Evolutionary conservation across 2,329 filamentous ascomycete species (phyloP), one percentile per base, ranked within the genome.

Genomic region (Alternaria brassicae): DNA sequence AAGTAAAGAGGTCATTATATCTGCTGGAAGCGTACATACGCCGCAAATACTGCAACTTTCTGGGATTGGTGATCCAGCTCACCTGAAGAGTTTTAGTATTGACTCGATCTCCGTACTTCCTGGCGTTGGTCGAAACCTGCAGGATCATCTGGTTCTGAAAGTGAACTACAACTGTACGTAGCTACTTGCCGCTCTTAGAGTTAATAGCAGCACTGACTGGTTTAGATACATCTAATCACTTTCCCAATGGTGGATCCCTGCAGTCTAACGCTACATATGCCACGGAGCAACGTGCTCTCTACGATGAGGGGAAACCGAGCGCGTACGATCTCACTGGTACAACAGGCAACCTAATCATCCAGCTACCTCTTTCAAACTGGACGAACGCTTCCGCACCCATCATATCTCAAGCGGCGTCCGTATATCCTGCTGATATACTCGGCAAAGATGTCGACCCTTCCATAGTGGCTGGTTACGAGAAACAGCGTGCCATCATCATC

Each of bases 21-120:
- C 83, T 4, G 85, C 85, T 1, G 88, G 88, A 2, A 82, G 79
- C 27, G 77, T 89, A 17, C 81, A 86, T 59, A 86, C 86, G 0
- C 87, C 88, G 0, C 85, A 88, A 68, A 73, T 90, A 4, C 79
- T 90, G 2, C 87, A 89, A 62, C 77, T 88, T 2, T 88, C 86
- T 0, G 87, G 88, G 0, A 81, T 90, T 37, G 88, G 88, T 4
- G 7, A 60, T 9, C 27, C 30, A 5, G 23, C 12, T 3, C 47
- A 52, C 3, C 56, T 73, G 2, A 30, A 62, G 30, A 49, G 10
- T 2, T 54, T 66, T 7, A 63, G 58, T 9, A 68, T 75, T 12
- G 15, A 58, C 1, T 37, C 60, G 1, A 41, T 68, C 17, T 51
- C 66, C 2, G 64, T 71, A 37, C 56, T 73, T 5, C 70, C 68